These are phyloP conservation scores for Xanthoparmelia taractica DNA, from an alignment of 495 filamentous ascomycete genomes.

Conservation along the genomic window DNA sequence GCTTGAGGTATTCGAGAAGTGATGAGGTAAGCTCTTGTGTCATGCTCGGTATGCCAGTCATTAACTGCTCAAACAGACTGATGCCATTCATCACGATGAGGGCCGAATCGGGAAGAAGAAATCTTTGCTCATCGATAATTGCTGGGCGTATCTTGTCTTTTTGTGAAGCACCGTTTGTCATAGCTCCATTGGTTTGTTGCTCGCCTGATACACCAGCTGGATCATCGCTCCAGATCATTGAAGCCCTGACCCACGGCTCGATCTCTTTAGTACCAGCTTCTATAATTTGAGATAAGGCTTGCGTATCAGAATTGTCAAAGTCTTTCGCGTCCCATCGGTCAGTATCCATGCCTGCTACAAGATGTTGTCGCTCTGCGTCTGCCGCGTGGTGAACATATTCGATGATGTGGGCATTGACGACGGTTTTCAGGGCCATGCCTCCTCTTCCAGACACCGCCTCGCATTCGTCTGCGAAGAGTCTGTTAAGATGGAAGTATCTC, in stretches of 20 bases:
- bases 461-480: slow-evolving; percentile 93
- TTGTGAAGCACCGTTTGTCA: slow-evolving; percentile 41
- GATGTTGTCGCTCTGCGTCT: slow-evolving; percentile 65
- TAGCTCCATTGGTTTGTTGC: slow-evolving; percentile 27
- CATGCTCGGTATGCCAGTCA: slow-evolving; percentile 79
- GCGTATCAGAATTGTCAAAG: slow-evolving; percentile 60
- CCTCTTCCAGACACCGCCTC: slow-evolving; percentile 89
- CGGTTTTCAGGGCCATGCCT: slow-evolving; percentile 72
- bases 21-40: slow-evolving; percentile 70
- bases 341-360: slow-evolving; percentile 78
- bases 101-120: slow-evolving; percentile 77
- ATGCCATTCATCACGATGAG: slow-evolving; percentile 71
- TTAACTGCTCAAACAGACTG: slow-evolving; percentile 71
- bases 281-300: slow-evolving; percentile 58
- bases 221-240: slow-evolving; percentile 59
- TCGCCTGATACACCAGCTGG: slow-evolving; percentile 26
- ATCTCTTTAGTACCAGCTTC: slow-evolving; percentile 74
- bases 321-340: slow-evolving; percentile 89
- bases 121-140: slow-evolving; percentile 74
- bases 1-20: slow-evolving; percentile 65
- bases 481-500: slow-evolving; percentile 86
- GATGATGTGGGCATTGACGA: slow-evolving; percentile 85
- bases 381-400: slow-evolving; percentile 75
- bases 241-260: slow-evolving; percentile 60
- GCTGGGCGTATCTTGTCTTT: slow-evolving; percentile 69